These are phyloP conservation scores for Vitis amurensis DNA, from an alignment of 164 flowering plant species.

Conservation along the genomic window DNA sequence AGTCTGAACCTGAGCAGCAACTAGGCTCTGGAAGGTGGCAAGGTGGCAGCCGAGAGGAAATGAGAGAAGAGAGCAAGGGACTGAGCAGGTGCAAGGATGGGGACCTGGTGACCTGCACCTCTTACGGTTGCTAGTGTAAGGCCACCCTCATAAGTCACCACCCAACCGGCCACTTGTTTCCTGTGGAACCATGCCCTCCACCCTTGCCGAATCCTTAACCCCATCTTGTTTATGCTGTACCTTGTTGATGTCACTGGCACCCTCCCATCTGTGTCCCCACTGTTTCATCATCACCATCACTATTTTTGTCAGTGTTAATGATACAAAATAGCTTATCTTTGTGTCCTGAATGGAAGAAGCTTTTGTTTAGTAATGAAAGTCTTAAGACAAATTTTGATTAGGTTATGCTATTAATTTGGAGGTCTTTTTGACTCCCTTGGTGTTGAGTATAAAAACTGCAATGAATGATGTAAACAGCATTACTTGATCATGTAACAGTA, in stretches of 20 bases:
- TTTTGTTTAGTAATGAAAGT: too few relatives aligned
- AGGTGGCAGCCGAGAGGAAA: slow-evolving; percentile 31
- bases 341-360: too few relatives aligned
- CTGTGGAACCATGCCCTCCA: slow-evolving; percentile 49
- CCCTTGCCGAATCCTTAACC: slow-evolving; percentile 14
- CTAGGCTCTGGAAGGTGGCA: slow-evolving; percentile 27
- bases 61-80: slow-evolving; percentile 47
- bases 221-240: slow-evolving; percentile 28
- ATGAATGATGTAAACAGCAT: too few relatives aligned
- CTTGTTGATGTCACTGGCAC: slow-evolving; percentile 35
- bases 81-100: slow-evolving; percentile 35
- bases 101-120: slow-evolving; percentile 66
- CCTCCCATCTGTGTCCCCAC: slow-evolving; percentile 51
- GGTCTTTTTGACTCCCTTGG: too few relatives aligned
- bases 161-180: slow-evolving; percentile 50
- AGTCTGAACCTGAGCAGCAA: too few relatives aligned
- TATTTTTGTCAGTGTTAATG: too few relatives aligned
- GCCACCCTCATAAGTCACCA: slow-evolving; percentile 37
- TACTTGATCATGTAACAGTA: too few relatives aligned
- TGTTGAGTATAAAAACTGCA: too few relatives aligned
- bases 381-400: too few relatives aligned
- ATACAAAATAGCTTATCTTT: too few relatives aligned
- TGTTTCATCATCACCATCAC: slow-evolving; percentile 11
- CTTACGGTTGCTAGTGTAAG: slow-evolving; percentile 48
- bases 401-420: too few relatives aligned